Base-by-base conservation (phyloP, 345 rosid genomes). In the Corchorus olitorius region DNA sequence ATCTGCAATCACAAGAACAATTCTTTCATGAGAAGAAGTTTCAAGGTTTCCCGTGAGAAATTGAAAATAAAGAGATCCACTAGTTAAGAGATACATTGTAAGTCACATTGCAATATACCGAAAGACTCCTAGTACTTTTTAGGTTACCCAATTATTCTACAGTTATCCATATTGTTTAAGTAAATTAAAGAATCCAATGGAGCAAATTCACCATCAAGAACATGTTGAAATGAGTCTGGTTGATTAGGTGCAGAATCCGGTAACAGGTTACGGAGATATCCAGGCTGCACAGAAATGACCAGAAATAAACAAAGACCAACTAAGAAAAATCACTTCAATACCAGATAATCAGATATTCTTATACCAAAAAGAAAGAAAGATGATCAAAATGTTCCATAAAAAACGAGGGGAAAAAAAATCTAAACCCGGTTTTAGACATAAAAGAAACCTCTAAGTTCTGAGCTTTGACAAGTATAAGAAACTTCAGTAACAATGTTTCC, bases 211-310 rank as follows among this genome's bases (percentile, higher is more conserved):
- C 98, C 97, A 81, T 89, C 89, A 81, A 94, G 95, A 83, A 94
- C 91, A 76, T 84, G 81, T 55, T 91, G 88, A 76, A 94, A 55
- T 0, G 93, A 82, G 63, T 93, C 94, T n/a, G 97, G 97, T n/a
- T 59, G 86, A 74, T 81, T 74, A 20, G 98, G 95, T 13, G 97
- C 98, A 46, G 95, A 87, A 84, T 87, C 90, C 4, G 97, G 97
- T 61, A 94, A 84, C 58, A 94, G 89, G 12, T 84, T 43, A 54
- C 75, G 86, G 16, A 94, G 91, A 82, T 94, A 94, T 35, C 97
- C 98, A 60, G 98, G 98, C 98, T 94, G 88, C 86, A 83, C 62
- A 46, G 39, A 73, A 75, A 70, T 64, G 67, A 52, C 22, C 53
- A 55, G 54, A 72, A 59, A 63, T 16, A 45, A 55, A 70, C 27